Base-by-base conservation (phyloP, 345 rosid species). In the Atalantia buxifolia region DNA sequence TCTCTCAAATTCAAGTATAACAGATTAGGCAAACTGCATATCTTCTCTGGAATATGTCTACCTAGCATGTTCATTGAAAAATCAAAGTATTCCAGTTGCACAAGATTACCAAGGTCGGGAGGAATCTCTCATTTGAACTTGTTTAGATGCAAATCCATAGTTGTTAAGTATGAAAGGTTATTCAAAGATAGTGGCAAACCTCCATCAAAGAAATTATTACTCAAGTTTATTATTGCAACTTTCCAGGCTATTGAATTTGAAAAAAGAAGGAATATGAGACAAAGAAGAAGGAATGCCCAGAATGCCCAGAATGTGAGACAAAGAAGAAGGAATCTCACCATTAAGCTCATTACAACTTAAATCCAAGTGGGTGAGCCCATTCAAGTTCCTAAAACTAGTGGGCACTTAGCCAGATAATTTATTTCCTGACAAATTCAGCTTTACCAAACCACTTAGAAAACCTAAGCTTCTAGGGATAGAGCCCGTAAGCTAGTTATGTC, bases 311-410 rank as follows among this genome's bases (percentile, higher is more conserved):
- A 89, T 89, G 4, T 35, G 1, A 0, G 21, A 87, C 62, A 91
- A 66, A 1, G 87, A 81, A 25, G 86, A 73, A 66, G 95, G 94
- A 63, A 96, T 88, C 87, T 83, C 84, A 1, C 95, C 94, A 21
- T 72, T 79, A 30, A 96, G 89, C 76, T 85, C 81, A 78, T 91
- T 96, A 40, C 31, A 45, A 84, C 98, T 92, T 77, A 92, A 84
- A 79, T 96, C 98, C 86, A 96, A 76, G 82, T 90, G 97, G 53
- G 88, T 89, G 25, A 94, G 87, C 88, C 83, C 95, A 65, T 83
- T 86, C 86, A 96, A 84, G 77, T 89, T 82, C 62, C 98, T 91
- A 77, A 96, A 86, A 77, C 89, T 82, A 42, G 77, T 62, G 9
- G 98, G 98, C 75, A 94, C 28, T 0, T 83, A 72, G 45, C 95